These are phyloP conservation scores for Ulota crispa DNA, from an alignment of 225 moss, liverwort and hornwort genomes.

Conservation along the genomic window DNA sequence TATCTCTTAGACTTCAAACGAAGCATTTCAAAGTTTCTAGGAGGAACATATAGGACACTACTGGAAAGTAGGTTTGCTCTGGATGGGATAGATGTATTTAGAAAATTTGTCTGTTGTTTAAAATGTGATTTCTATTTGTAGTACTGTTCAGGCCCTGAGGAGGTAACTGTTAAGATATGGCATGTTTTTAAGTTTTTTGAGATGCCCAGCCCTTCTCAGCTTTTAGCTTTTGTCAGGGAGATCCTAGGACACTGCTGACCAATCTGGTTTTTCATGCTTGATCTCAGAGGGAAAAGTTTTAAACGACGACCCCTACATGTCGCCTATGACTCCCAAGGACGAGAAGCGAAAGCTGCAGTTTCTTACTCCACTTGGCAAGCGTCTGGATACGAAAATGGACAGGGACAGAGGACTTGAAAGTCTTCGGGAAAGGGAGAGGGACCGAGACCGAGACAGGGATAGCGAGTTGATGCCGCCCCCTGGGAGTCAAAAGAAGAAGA, in stretches of 20 bases:
- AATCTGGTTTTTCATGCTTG: slow-evolving; percentile 17
- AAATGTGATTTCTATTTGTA: not conserved
- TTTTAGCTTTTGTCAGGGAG: not conserved
- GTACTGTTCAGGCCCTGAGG: not conserved
- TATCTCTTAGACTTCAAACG: not conserved
- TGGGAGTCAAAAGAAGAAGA: slow-evolving; percentile 93
- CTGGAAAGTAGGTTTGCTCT: not conserved
- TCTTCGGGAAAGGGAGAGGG: slow-evolving; percentile 62
- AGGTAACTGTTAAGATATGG: not conserved
- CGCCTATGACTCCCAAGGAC: slow-evolving; percentile 62
- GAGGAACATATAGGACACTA: not conserved
- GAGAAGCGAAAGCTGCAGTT: slow-evolving; percentile 70
- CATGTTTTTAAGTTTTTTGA: not conserved
- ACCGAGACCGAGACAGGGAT: slow-evolving; percentile 76
- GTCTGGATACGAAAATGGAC: slow-evolving; percentile 51
- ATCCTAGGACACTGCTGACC: slow-evolving; percentile 12
- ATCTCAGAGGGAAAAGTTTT: slow-evolving; percentile 82
- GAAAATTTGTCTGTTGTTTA: not conserved
- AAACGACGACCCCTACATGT: slow-evolving; percentile 74
- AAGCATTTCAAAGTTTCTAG: not conserved
- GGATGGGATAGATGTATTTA: not conserved
- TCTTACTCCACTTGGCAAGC: slow-evolving; percentile 63
- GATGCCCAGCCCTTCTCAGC: not conserved
- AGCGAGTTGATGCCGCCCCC: slow-evolving; percentile 98
- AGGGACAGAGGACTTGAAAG: slow-evolving; percentile 59